Percentiles rank a stretch among this genome's conserved stretches.
phyloP scores from a whole-genome alignment of 495 filamentous ascomycete genomes.

The Talaromyces stipitatus region DNA sequence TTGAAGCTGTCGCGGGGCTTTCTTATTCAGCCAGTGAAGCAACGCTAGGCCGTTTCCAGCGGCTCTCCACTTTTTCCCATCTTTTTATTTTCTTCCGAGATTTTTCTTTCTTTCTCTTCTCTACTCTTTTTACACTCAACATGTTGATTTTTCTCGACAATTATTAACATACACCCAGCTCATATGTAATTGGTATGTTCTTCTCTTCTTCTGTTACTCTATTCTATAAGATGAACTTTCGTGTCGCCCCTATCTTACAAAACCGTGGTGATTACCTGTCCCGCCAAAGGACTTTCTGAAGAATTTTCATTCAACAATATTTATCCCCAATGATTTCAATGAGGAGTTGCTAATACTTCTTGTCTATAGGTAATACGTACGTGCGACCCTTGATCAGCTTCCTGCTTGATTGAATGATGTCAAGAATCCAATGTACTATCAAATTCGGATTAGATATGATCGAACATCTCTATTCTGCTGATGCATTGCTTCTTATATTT shows the following conservation, averaged over 20 bases:
- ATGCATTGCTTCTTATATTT: not conserved
- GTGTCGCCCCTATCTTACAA: slow-evolving; percentile 94
- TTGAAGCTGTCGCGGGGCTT: not conserved
- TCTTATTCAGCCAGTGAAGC: not conserved
- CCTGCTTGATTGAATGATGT: slow-evolving; percentile 39
- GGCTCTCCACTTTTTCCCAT: slow-evolving; percentile 16
- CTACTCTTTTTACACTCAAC: slow-evolving; percentile 9
- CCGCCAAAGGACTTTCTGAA: slow-evolving; percentile 83
- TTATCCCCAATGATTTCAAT: not conserved
- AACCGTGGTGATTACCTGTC: slow-evolving; percentile 84
- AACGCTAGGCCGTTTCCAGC: not conserved
- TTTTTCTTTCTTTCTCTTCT: slow-evolving; percentile 13
- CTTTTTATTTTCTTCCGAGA: slow-evolving; percentile 21
- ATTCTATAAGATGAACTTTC: slow-evolving; percentile 67
- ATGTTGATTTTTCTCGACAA: slow-evolving; percentile 13
- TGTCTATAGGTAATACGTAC: not conserved
- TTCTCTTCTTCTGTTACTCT: slow-evolving; percentile 7
- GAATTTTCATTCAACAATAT: slow-evolving; percentile 7
- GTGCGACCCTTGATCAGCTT: not conserved
- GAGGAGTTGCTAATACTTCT: slow-evolving; percentile 22
- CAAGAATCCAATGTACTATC: slow-evolving; percentile 53
- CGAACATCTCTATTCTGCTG: slow-evolving; percentile 17
- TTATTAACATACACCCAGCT: not conserved
- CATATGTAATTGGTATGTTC: slow-evolving; percentile 30
- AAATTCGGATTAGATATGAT: slow-evolving; percentile 52